These are phyloP conservation scores for Cucumis sativus DNA, from an alignment of 306 rosid species.

Conservation along the genomic window Cucumber_9930_V3 NC_026661.2:11778501-11779000, in stretches of 20 bases:
- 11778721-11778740: not conserved
- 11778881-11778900: not conserved
- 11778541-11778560: too few species aligned
- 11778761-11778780: not conserved
- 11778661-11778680: not conserved
- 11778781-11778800: not conserved
- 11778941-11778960: constrained; percentile 96
- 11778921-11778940: constrained; percentile 88
- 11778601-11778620: too few species aligned
- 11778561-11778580: too few species aligned
- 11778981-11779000: constrained; percentile 67
- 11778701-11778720: not conserved
- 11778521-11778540: too few species aligned
- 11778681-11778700: not conserved
- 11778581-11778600: too few species aligned
- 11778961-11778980: constrained; percentile 70
- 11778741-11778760: not conserved
- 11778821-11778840: not conserved
- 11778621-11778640: not conserved
- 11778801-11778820: not conserved
- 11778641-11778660: not conserved
- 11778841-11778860: not conserved
- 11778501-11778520: too few species aligned
- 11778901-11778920: constrained; percentile 13
- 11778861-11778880: not conserved